Evolutionary conservation across 1,139 yeast species (phyloP).

Genomic region (Yamadazyma dendronema): DNA sequence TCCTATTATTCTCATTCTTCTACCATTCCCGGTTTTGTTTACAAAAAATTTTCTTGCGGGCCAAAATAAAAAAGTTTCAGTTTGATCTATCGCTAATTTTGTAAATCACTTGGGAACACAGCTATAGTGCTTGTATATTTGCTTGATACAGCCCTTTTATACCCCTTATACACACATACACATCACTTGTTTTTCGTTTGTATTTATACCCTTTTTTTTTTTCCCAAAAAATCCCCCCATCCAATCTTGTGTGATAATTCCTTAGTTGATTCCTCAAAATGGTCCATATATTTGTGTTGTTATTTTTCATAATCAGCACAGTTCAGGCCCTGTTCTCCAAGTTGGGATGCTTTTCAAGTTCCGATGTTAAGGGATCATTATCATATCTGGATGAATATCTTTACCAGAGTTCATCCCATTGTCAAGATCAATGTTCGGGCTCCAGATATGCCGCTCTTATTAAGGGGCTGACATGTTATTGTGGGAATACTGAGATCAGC

Average conservation of each 20-base stretch:
- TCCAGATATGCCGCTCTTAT: slow-evolving; percentile 51
- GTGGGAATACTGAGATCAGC: slow-evolving; percentile 50
- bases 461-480: slow-evolving; percentile 57
- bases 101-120: neutral
- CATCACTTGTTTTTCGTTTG: neutral
- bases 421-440: slow-evolving; percentile 46
- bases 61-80: neutral
- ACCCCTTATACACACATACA: neutral
- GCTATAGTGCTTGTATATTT: too few species aligned
- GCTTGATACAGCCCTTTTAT: too few species aligned
- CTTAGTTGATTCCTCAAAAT: neutral
- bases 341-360: slow-evolving; percentile 35
- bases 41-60: slow-evolving; percentile 4
- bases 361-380: slow-evolving; percentile 23
- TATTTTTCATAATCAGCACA: neutral
- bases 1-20: slow-evolving; percentile 1
- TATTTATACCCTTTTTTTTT: neutral
- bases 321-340: slow-evolving; percentile 18
- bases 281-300: neutral
- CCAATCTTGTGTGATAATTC: neutral
- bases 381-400: slow-evolving; percentile 30
- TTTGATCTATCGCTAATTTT: neutral
- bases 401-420: slow-evolving; percentile 53
- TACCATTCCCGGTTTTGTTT: slow-evolving; percentile 3
- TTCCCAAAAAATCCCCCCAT: too few species aligned